A percentile compares a stretch with the other conserved stretches of the same genome.
Conservation (phyloP, 345 rosid species). For the Hibiscus mutabilis region DNA sequence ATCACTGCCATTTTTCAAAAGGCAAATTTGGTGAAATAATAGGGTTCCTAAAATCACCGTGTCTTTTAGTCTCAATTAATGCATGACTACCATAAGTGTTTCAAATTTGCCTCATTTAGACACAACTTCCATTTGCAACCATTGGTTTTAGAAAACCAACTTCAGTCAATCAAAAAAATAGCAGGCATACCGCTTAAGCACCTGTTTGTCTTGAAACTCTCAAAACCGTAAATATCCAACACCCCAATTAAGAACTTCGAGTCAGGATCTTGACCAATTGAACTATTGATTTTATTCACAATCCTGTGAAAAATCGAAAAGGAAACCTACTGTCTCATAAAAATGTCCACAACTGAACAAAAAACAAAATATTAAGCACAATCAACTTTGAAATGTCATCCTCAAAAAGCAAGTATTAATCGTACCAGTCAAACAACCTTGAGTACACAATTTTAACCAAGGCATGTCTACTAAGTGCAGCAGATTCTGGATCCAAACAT, state of each 20-base stretch:
- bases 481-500: conserved; percentile 90
- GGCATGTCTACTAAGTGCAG: conserved; percentile 83
- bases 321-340: conserved; percentile 8
- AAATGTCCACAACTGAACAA: conserved; percentile 8
- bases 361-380: not conserved
- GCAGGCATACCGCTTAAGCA: conserved; percentile 71
- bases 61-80: not conserved
- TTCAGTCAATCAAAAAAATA: conserved; percentile 21
- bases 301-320: conserved; percentile 48
- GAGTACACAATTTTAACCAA: conserved; percentile 94
- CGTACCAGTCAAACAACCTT: conserved; percentile 95
- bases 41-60: not conserved
- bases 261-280: conserved; percentile 94
- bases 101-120: conserved; percentile 9
- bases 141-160: conserved; percentile 15
- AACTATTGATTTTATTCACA: conserved; percentile 82
- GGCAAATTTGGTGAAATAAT: not conserved
- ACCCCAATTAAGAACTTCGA: conserved; percentile 91
- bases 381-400: conserved; percentile 8
- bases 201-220: conserved; percentile 99
- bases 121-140: conserved; percentile 7
- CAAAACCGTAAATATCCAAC: conserved; percentile 98
- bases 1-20: not conserved
- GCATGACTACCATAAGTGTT: not conserved
- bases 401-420: conserved; percentile 13